Base-by-base conservation (phyloP, 2,329 filamentous ascomycete species). In the Pseudofabraea citricarpa region DNA sequence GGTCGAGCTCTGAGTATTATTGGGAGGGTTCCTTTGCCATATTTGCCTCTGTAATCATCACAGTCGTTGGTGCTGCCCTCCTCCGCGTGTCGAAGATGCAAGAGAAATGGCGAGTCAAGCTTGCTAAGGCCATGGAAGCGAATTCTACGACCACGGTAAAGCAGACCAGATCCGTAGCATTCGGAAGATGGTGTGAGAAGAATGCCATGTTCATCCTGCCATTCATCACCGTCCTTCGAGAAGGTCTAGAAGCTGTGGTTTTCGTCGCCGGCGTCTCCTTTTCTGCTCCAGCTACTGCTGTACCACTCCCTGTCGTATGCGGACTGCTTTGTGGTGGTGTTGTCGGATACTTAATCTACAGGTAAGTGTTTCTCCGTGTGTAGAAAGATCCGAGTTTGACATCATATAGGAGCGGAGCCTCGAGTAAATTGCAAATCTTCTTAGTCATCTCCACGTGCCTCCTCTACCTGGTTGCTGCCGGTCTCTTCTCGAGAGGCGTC, bases 131-230 rank as follows among this genome's bases (percentile, higher is more conserved):
- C 2, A 66, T 93, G 22, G 79, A 86, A 52, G 50, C 71, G 46
- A 62, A 61, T 31, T 69, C 74, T 13, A 69, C 54, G 22, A 59
- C 64, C 13, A 60, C 59, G 5, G 59, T 52, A 26, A 60, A 61
- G n/a, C 61, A 60, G 10, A 63, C 63, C 9, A 56, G 62, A 3
- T 63, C 62, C 13, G 66, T 61, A 4, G 67, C 66, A 4, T 64
- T 90, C 49, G 85, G 85, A 64, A 66, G 69, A 43, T 86, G 78
- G 67, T 65, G 73, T 16, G 83, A 90, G 63, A 89, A 86, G 63
- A 93, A 95, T 59, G 80, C 83, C 58, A 88, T 95, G 85, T 93
- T 94, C 62, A 65, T 87, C 36, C 70, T 95, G 43, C 90, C 90
- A 1, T 94, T 95, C 64, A 74, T 95, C 60, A 95, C 89, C 0